These are phyloP conservation scores for Backusella australiensis DNA, from an alignment of 192 early-diverging fungal species.

Conservation along the genomic window DNA sequence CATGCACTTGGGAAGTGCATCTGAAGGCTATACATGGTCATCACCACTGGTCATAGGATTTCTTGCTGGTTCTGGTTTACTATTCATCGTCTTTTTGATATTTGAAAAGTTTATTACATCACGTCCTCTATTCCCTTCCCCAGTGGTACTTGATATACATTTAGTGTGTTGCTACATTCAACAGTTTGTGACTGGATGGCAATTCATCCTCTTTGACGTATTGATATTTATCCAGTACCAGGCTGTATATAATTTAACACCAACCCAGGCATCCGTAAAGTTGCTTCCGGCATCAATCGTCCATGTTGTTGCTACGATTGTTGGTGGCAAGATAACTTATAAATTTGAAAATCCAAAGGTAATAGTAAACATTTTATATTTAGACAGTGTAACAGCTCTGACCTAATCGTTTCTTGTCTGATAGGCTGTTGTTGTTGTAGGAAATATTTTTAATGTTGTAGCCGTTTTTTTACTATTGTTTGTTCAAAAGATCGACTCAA, in stretches of 20 bases:
- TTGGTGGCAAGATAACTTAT: not conserved
- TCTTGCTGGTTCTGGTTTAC: not conserved
- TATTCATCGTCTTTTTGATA: not conserved
- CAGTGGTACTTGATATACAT: not conserved
- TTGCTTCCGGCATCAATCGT: not conserved
- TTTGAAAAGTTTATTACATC: not conserved
- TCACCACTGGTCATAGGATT: not conserved
- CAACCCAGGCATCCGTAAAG: not conserved
- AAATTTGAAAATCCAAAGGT: not conserved
- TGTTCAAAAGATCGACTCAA: not conserved
- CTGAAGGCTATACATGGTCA: not conserved
- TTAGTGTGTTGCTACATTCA: not conserved
- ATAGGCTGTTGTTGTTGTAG: not conserved
- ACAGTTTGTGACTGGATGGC: not conserved
- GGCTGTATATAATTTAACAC: not conserved
- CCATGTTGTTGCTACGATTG: not conserved
- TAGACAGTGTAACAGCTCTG: too few species aligned
- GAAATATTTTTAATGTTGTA: not conserved
- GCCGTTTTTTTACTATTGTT: not conserved
- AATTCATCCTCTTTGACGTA: not conserved
- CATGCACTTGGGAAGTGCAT: not conserved
- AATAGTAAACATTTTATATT: not conserved
- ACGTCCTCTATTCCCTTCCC: not conserved
- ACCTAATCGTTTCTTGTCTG: not conserved
- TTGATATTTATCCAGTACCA: not conserved